Percentiles rank a stretch among this genome's conserved stretches.
These are phyloP conservation scores for Fusarium falciforme DNA, from an alignment of 2,329 filamentous ascomycete species.

Conservation along the genomic window DNA sequence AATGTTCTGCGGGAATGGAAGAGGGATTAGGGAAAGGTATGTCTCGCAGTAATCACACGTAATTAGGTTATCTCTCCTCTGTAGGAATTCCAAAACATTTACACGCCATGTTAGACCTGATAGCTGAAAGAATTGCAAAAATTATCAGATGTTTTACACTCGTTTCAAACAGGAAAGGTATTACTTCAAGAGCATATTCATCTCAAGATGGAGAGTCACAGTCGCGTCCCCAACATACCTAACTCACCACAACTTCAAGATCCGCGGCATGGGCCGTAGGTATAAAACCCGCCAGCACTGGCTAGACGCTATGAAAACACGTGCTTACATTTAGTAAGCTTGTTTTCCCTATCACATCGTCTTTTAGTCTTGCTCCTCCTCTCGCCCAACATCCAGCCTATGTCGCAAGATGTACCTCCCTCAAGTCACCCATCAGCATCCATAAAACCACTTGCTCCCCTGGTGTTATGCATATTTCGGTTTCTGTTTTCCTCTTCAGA, in stretches of 20 bases:
- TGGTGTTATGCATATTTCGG: background rate
- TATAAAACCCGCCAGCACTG: background rate
- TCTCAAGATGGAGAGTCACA: background rate
- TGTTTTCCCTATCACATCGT: background rate
- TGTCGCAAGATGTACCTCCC: background rate
- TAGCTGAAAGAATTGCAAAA: background rate
- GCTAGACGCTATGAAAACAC: background rate
- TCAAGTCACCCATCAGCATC: background rate
- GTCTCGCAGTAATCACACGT: background rate
- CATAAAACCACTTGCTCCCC: background rate
- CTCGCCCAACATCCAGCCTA: background rate
- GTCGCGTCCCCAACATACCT: background rate
- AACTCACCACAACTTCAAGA: background rate
- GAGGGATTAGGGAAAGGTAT: background rate
- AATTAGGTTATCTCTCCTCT: background rate
- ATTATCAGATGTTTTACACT: background rate
- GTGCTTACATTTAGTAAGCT: background rate
- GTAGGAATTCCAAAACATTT: background rate
- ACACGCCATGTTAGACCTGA: background rate
- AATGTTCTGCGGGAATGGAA: background rate
- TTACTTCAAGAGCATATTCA: background rate
- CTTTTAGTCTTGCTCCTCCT: background rate
- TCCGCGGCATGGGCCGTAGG: background rate
- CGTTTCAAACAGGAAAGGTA: background rate
- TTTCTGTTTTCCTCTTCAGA: background rate